Evolutionary conservation across 805 yeast species (phyloP).

Genomic region (Candida fluviatilis): DNA sequence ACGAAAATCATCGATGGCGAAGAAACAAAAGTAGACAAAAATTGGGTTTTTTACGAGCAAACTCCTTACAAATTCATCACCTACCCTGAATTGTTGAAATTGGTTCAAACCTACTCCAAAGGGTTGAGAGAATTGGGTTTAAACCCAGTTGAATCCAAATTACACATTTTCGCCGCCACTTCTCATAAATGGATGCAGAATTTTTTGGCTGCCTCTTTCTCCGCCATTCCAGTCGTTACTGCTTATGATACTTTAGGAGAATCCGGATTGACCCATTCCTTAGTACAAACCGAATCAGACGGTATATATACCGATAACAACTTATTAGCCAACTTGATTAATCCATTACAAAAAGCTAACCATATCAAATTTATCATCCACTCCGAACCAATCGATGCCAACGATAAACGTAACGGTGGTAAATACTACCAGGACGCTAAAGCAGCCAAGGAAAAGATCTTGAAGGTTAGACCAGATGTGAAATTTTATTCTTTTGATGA

Average conservation of each 20-base stretch:
- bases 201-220: slow-evolving; percentile 73
- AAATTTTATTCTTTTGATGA: slow-evolving; percentile 63
- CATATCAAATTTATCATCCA: slow-evolving; percentile 68
- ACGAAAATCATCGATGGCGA: slow-evolving; percentile 78
- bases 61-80: slow-evolving; percentile 66
- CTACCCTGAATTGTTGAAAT: slow-evolving; percentile 50
- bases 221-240: slow-evolving; percentile 82
- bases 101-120: slow-evolving; percentile 56
- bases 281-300: slow-evolving; percentile 72
- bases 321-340: slow-evolving; percentile 60
- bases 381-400: slow-evolving; percentile 53
- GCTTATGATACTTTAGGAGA: slow-evolving; percentile 96
- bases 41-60: slow-evolving; percentile 83
- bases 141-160: slow-evolving; percentile 54
- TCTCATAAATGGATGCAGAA: slow-evolving; percentile 89
- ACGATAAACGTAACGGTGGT: slow-evolving; percentile 64
- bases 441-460: slow-evolving; percentile 55
- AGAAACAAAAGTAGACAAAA: slow-evolving; percentile 66
- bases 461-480: slow-evolving; percentile 72
- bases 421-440: slow-evolving; percentile 54
- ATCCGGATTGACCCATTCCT: slow-evolving; percentile 79
- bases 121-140: slow-evolving; percentile 78
- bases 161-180: slow-evolving; percentile 87
- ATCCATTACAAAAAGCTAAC: slow-evolving; percentile 64
- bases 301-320: slow-evolving; percentile 84